Conservation (phyloP, 805 yeast genomes). For the Scheffersomyces stipitis region DNA sequence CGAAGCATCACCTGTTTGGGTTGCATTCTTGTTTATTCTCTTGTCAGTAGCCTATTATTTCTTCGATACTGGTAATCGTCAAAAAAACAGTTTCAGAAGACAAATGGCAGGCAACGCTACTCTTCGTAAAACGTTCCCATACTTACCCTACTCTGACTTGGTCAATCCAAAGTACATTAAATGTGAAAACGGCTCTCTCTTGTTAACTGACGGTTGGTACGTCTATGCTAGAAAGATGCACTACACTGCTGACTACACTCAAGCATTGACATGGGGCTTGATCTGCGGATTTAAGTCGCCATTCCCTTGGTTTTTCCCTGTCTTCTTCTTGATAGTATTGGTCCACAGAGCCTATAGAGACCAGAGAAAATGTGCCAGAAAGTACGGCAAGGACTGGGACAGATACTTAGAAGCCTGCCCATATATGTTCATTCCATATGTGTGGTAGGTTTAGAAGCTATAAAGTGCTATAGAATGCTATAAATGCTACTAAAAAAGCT, state of each 20-base stretch:
- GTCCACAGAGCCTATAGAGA: conserved; percentile 90
- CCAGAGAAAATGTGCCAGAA: conserved; percentile 74
- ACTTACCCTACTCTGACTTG: conserved; percentile 79
- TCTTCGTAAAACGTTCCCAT: conserved; percentile 89
- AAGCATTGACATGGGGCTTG: conserved; percentile 88
- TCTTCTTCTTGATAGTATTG: conserved; percentile 83
- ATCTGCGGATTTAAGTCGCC: conserved; percentile 85
- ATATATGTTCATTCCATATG: conserved; percentile 85
- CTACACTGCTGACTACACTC: conserved; percentile 92
- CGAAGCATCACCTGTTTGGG: conserved; percentile 65
- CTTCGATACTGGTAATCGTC: conserved; percentile 94
- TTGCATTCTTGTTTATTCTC: conserved; percentile 52
- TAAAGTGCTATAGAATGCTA: too few species aligned
- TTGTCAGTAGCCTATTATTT: conserved; percentile 78
- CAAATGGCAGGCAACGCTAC: conserved; percentile 74
- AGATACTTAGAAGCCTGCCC: conserved; percentile 86
- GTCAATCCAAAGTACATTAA: conserved; percentile 81
- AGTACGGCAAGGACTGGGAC: conserved; percentile 95
- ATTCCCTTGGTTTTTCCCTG: conserved; percentile 95
- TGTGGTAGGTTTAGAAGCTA: conserved; percentile 56
- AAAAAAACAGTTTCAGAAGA: conserved; percentile 90
- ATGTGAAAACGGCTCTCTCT: conserved; percentile 79
- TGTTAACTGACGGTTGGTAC: conserved; percentile 94
- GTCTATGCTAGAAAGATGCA: conserved; percentile 90
- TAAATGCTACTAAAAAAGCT: too few species aligned